Evolutionary conservation across 306 rosid species (phyloP), one percentile per base, ranked within the genome.

Genomic region (Betula pendula): DNA sequence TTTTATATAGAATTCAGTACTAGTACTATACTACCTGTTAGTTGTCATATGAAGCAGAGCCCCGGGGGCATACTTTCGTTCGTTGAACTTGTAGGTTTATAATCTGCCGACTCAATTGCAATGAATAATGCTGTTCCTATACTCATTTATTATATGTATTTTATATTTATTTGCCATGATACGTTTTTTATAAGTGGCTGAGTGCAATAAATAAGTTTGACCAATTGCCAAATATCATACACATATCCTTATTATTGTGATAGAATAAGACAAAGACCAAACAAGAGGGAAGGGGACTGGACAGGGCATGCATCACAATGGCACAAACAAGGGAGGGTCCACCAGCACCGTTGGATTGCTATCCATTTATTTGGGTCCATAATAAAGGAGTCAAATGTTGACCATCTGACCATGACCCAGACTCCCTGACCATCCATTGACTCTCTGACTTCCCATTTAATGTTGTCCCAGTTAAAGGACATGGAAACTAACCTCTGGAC

Each of bases 391-490:
- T 75, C 78, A 78, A 74, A 31, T 55, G 10, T 84, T 78, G 85
- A 81, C 86, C 65, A 43, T 79, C 74, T 81, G 90, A 80, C 81
- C 65, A 20, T 6, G 69, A 68, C 75, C 68, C 42, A 22, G 70
- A 77, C 74, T 51, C 27, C 80, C 85, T 79, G 90, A 81, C 84
- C 53, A 35, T 60, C 12, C 19, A 25, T 87, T 79, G 90, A 84
- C 90, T 78, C 77, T 81, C 90, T 79, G 90, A 81, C 85, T 75
- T 29, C 17, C 25, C 73, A 83, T 78, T 83, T 24, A 86, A 53
- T 74, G 79, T 43, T 73, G 33, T 20, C 51, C 33, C 2, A 38
- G 42, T 20, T 38, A 31, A 6, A 62, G 9, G 27, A 29, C 78
- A 27, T 10, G 14, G 35, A 4, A 19, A 29, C 53, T 47, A 10